Evolutionary conservation across 768 basidiomycete genomes (phyloP).

Genomic region (Wakefieldia striispora): DNA sequence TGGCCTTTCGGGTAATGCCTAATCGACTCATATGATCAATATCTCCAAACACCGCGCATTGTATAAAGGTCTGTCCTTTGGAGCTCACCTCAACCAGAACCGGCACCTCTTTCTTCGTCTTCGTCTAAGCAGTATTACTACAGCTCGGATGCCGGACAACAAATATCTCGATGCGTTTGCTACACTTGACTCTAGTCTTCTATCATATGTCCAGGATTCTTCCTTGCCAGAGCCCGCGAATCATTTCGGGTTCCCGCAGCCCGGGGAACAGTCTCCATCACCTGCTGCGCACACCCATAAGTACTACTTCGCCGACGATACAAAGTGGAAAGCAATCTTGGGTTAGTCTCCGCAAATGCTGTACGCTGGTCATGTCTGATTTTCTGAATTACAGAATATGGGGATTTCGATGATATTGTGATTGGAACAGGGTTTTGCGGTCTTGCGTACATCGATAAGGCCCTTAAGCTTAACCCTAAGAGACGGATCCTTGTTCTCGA

Average conservation of each 20-base stretch:
- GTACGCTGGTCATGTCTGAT: neutral
- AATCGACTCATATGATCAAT: no score
- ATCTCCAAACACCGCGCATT: no score
- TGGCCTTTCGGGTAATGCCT: no score
- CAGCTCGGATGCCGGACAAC: neutral
- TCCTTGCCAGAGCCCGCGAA: neutral
- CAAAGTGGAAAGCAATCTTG: constrained; percentile 3
- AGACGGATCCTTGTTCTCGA: constrained; percentile 18
- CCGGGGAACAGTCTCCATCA: neutral
- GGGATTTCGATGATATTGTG: constrained; percentile 10
- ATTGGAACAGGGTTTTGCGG: constrained; percentile 13
- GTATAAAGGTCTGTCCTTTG: no score
- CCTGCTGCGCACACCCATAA: constrained; percentile 4
- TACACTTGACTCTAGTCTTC: neutral
- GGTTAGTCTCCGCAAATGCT: neutral
- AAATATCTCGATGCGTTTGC: neutral
- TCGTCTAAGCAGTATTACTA: no score
- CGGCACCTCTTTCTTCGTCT: no score
- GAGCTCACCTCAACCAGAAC: no score
- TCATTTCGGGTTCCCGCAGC: constrained; percentile 7
- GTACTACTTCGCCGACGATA: constrained; percentile 6
- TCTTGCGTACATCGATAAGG: constrained; percentile 18
- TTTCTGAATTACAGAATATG: neutral
- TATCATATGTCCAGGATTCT: neutral
- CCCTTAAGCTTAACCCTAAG: constrained; percentile 11